Conservation (phyloP, 768 basidiomycete species). For the Pseudohyphozyma bogoriensis region DNA sequence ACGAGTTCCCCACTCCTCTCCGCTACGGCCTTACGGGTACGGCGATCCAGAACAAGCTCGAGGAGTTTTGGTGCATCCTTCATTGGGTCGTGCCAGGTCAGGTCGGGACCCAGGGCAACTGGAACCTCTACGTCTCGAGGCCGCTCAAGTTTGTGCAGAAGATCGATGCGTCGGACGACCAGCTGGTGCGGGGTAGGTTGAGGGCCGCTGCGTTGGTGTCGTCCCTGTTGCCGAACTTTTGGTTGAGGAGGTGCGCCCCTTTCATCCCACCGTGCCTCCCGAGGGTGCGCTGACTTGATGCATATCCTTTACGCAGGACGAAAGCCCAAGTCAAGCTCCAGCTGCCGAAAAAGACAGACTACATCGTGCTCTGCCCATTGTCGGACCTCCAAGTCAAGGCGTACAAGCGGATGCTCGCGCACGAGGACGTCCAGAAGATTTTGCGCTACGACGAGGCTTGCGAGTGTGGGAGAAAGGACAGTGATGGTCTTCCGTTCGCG, state of each 20-base stretch:
- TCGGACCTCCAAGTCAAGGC: conserved; percentile 58
- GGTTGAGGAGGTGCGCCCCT: conserved; percentile 58
- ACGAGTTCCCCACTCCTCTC: conserved; percentile 53
- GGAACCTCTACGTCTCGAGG: conserved; percentile 31
- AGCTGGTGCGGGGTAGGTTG: conserved; percentile 50
- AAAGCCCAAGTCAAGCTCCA: conserved; percentile 37
- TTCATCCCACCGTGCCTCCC: too few relatives aligned
- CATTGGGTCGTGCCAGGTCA: conserved; percentile 46
- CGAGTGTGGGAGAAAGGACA: conserved; percentile 44
- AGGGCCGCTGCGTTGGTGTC: conserved; percentile 52
- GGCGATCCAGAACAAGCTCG: conserved; percentile 78
- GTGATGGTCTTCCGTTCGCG: conserved; percentile 39
- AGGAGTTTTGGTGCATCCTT: conserved; percentile 82
- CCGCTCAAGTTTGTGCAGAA: conserved; percentile 64
- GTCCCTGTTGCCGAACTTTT: conserved; percentile 67
- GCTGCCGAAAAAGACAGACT: conserved; percentile 79
- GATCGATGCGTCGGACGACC: conserved; percentile 52
- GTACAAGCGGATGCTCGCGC: conserved; percentile 9
- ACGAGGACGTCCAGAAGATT: conserved; percentile 57
- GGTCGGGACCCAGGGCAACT: conserved; percentile 62
- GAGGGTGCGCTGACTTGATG: conserved; percentile 53
- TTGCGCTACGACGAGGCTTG: conserved; percentile 63
- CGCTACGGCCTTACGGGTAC: conserved; percentile 74
- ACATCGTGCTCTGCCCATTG: conserved; percentile 88
- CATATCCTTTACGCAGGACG: conserved; percentile 31